Base-by-base conservation (phyloP, 495 filamentous ascomycete genomes). In the Penicillium psychrofluorescens region DNA sequence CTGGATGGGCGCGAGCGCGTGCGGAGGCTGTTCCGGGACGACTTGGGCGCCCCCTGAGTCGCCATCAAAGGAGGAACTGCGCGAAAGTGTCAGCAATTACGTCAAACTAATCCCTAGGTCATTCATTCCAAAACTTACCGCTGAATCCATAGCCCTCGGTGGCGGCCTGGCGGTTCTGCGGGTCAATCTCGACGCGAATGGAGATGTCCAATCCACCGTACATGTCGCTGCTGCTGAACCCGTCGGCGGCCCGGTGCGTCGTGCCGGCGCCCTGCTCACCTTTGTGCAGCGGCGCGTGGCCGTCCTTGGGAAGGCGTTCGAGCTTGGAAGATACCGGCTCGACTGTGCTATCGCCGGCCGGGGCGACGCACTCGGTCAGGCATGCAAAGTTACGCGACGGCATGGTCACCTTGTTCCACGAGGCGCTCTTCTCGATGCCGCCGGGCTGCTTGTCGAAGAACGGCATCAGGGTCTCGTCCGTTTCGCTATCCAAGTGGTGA, bases 381-480 rank as follows among this genome's bases (percentile, higher is more conserved):
- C 83, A 80, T 46, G 90, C 84, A 61, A 84, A 95, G 66, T 96
- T 95, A 41, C 91, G 77, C 35, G 78, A 82, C 2, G 90, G 90
- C 90, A 95, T 95, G 14, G 90, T 95, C 31, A 84, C 80, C 48
- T 84, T 77, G 64, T 95, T 95, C 49, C 70, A 80, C 1, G 62
- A 50, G 1, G 79, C 76, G 12, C 81, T 84, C 65, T 88, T 92
- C 40, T 68, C 74, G 9, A 67, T 66, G 16, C 71, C 68, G 15
- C 88, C 89, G 0, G 90, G 90, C 54, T 92, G 85, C 51, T 79
- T 79, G 60, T 95, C 79, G 56, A 95, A 95, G 46, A 95, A 68
- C 16, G 83, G 76, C 68, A 95, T 80, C 11, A 95, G 73, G 0
- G 90, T 95, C 72, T 95, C 91, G 59, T 94, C 85, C 4, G 88